Conservation (phyloP, 2,329 filamentous ascomycete genomes). For the Cladosporium oxysporum region DNA sequence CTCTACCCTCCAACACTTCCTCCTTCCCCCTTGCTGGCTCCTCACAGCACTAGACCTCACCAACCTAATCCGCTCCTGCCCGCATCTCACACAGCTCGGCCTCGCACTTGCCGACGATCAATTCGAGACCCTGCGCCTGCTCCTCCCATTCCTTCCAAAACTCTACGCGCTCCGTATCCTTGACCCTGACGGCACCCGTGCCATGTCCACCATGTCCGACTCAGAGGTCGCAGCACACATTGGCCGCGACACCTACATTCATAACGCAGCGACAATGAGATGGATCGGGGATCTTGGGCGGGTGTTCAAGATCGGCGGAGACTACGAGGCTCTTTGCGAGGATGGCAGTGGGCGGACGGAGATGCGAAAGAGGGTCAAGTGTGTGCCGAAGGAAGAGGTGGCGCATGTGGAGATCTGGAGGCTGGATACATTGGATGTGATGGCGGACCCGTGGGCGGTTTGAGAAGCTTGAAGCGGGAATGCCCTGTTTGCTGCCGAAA, state of each 20-base stretch:
- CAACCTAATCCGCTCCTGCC: slow-evolving; percentile 55
- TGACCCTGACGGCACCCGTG: slow-evolving; percentile 24
- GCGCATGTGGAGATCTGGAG: slow-evolving; percentile 49
- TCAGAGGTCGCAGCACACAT: slow-evolving; percentile 38
- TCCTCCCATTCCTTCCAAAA: slow-evolving; percentile 42
- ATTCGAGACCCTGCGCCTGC: slow-evolving; percentile 50
- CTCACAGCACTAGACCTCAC: slow-evolving; percentile 52
- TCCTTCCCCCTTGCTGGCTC: slow-evolving; percentile 58
- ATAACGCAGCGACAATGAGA: slow-evolving; percentile 30
- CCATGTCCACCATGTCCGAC: slow-evolving; percentile 15
- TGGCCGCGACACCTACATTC: slow-evolving; percentile 25
- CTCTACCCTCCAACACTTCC: slow-evolving; percentile 55
- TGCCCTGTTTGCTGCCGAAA: not conserved
- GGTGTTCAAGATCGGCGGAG: slow-evolving; percentile 40
- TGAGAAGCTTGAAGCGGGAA: not conserved
- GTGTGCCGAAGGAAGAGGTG: slow-evolving; percentile 40
- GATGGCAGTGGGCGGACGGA: slow-evolving; percentile 30
- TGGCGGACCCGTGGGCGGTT: slow-evolving; percentile 9
- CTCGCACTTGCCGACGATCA: slow-evolving; percentile 58
- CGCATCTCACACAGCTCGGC: slow-evolving; percentile 61
- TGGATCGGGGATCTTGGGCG: slow-evolving; percentile 44
- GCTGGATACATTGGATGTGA: slow-evolving; percentile 41
- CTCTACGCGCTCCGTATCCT: slow-evolving; percentile 46
- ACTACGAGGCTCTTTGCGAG: slow-evolving; percentile 19
- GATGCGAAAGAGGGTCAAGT: slow-evolving; percentile 33